phyloP scores from a whole-genome alignment of 1,139 yeast species.

The Meyerozyma guilliermondii region DNA sequence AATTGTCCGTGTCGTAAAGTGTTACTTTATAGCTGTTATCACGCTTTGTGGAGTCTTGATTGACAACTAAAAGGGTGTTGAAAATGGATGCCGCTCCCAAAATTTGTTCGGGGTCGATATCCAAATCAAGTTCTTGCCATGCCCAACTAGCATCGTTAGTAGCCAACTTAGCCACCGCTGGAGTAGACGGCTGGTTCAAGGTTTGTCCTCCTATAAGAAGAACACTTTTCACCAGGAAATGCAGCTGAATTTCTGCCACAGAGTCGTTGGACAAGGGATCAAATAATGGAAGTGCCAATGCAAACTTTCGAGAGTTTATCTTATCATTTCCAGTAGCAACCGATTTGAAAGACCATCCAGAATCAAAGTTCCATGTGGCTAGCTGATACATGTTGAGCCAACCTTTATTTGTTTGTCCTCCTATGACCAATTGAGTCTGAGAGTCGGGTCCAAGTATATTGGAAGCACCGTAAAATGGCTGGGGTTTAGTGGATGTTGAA shows the following conservation, averaged over 20 bases:
- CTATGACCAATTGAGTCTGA: constrained; percentile 38
- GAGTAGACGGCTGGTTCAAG: constrained; percentile 27
- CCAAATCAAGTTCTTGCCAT: constrained; percentile 24
- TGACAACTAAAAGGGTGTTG: constrained; percentile 34
- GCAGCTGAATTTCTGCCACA: constrained; percentile 14
- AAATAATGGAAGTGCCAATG: constrained; percentile 45
- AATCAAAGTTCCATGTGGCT: constrained; percentile 53
- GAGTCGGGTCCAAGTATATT: constrained; percentile 40
- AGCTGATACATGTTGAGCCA: constrained; percentile 61
- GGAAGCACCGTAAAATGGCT: constrained; percentile 45
- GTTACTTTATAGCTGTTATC: constrained; percentile 17
- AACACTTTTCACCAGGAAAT: constrained; percentile 22
- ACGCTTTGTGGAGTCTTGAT: constrained; percentile 9
- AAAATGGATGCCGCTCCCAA: constrained; percentile 38
- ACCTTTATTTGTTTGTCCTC: constrained; percentile 49
- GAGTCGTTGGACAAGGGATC: constrained; percentile 17
- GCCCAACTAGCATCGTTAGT: constrained; percentile 36
- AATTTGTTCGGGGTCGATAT: constrained; percentile 17
- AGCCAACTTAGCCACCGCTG: constrained; percentile 34
- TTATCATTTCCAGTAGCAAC: constrained; percentile 16
- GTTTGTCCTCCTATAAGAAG: constrained; percentile 36
- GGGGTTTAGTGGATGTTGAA: constrained; percentile 43
- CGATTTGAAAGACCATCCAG: constrained; percentile 53
- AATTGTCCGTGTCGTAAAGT: constrained; percentile 21
- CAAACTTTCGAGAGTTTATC: constrained; percentile 43